Evolutionary conservation across 2,329 filamentous ascomycete genomes (phyloP).

Genomic region (Fusarium sp.): DNA sequence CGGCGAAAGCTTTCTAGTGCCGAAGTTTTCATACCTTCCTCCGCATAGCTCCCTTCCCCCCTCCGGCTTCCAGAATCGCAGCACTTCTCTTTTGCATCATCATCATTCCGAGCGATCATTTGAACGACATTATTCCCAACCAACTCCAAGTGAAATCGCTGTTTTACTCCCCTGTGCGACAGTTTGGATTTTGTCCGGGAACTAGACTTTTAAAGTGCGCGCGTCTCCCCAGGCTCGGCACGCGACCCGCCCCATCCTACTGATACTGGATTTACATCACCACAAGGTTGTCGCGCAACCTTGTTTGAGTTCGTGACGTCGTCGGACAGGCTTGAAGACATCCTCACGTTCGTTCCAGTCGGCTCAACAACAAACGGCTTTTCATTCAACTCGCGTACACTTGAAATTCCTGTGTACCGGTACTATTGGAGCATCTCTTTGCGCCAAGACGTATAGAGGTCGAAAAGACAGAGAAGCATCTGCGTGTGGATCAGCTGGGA

Average conservation of each 20-base stretch:
- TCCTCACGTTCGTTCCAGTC: not conserved
- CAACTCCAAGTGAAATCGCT: not conserved
- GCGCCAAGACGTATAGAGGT: slow-evolving; percentile 40
- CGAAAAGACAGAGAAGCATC: slow-evolving; percentile 39
- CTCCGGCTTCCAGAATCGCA: slow-evolving; percentile 15
- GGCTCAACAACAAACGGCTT: not conserved
- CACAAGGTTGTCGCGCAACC: slow-evolving; percentile 24
- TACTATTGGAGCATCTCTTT: slow-evolving; percentile 24
- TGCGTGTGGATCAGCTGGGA: slow-evolving; percentile 44
- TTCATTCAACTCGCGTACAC: slow-evolving; percentile 6
- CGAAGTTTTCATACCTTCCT: slow-evolving; percentile 39
- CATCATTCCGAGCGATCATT: slow-evolving; percentile 21
- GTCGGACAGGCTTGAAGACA: not conserved
- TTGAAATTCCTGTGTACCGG: slow-evolving; percentile 13
- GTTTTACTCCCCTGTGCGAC: not conserved
- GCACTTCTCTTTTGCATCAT: slow-evolving; percentile 45
- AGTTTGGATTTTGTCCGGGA: not conserved
- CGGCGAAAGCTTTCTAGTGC: slow-evolving; percentile 38
- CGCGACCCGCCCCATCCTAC: slow-evolving; percentile 30
- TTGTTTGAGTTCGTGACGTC: not conserved
- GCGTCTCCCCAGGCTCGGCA: slow-evolving; percentile 19
- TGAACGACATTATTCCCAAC: not conserved
- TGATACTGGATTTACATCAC: slow-evolving; percentile 22
- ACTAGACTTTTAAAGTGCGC: slow-evolving; percentile 11
- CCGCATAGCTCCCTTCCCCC: slow-evolving; percentile 35